Base-by-base conservation (phyloP, 2,329 filamentous ascomycete species). In the Lasiodiplodia gonubiensis region DNA sequence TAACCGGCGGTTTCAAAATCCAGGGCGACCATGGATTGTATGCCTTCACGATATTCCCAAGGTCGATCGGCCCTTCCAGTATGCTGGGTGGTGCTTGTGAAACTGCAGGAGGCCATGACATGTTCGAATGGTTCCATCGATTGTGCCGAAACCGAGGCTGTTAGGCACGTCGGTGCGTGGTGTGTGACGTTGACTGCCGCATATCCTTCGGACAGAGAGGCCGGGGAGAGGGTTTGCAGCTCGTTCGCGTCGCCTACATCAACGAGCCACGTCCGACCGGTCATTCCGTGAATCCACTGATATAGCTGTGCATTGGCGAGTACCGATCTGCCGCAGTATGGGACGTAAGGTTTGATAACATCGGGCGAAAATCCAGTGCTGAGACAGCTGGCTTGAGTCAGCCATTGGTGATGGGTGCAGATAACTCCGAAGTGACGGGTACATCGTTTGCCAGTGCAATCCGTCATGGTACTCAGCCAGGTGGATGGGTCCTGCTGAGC, bases 1-100 rank as follows among this genome's bases (percentile, higher is more conserved):
- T 78, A 78, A 49, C 75, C 75, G n/a, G 69, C 75, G n/a, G 74
- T 76, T 69, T 76, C 72, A 57, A 49, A 74, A 68, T 75, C 75
- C 54, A 78, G 70, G 64, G 75, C 69, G 46, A 75, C 66, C 57
- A 78, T 75, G 25, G 76, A 74, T 11, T 60, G 49, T 60, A 68
- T 52, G 12, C 53, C 35, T 70, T 74, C 70, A 42, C 63, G 70
- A 54, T 77, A 78, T 69, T 77, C 76, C 76, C 76, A 77, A 39
- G 76, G 75, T 48, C 76, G 76, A 68, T 60, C 71, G 21, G 70
- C 71, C 63, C 74, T 75, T 64, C 76, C 76, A 25, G 72, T 77
- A 69, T 77, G 74, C 66, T 71, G 67, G 25, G 74, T 71, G 23
- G 64, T 69, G 63, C 69, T 68, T 51, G 71, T 74, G 70, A 77